These are phyloP conservation scores for Suhomyces atakaporum DNA, from an alignment of 1,139 yeast species.

Conservation along the genomic window DNA sequence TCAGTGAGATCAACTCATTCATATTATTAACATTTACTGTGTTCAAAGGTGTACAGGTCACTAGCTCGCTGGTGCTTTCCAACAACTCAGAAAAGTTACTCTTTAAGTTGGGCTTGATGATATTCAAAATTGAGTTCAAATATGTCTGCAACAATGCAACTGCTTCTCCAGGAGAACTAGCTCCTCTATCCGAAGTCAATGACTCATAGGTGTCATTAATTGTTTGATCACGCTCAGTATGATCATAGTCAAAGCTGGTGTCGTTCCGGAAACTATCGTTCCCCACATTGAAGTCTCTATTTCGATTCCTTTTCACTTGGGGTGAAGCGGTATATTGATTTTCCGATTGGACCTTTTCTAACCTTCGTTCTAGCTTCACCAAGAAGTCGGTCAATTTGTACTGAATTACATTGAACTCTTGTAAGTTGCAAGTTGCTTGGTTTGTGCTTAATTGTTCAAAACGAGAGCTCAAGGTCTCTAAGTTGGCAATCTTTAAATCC, in stretches of 20 bases:
- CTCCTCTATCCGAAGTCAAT: constrained; percentile 15
- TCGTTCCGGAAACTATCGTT: constrained; percentile 7
- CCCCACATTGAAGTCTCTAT: not conserved
- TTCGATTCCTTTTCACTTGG: constrained; percentile 1
- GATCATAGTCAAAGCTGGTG: constrained; percentile 9
- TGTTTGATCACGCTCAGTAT: constrained; percentile 15
- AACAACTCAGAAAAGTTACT: constrained; percentile 20
- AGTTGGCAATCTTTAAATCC: constrained; percentile 11
- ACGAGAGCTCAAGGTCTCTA: constrained; percentile 8
- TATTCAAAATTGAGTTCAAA: constrained; percentile 16
- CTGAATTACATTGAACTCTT: constrained; percentile 7
- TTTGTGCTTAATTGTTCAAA: constrained; percentile 1
- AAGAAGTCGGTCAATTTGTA: constrained; percentile 11
- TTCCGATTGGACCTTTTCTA: constrained; percentile 3
- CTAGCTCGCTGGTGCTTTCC: constrained; percentile 18
- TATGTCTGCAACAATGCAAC: constrained; percentile 15
- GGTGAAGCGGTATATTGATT: constrained; percentile 4
- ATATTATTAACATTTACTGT: constrained; percentile 19
- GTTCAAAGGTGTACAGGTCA: constrained; percentile 20
- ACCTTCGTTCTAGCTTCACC: constrained; percentile 9
- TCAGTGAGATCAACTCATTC: constrained; percentile 24
- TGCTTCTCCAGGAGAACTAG: constrained; percentile 14
- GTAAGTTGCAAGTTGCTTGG: not conserved
- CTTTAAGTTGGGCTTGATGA: constrained; percentile 14
- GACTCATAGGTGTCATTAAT: constrained; percentile 20